A percentile compares a stretch with the other conserved stretches of the same genome.
phyloP scores from a whole-genome alignment of 192 early-diverging fungal genomes.

The Podila epicladia region DNA sequence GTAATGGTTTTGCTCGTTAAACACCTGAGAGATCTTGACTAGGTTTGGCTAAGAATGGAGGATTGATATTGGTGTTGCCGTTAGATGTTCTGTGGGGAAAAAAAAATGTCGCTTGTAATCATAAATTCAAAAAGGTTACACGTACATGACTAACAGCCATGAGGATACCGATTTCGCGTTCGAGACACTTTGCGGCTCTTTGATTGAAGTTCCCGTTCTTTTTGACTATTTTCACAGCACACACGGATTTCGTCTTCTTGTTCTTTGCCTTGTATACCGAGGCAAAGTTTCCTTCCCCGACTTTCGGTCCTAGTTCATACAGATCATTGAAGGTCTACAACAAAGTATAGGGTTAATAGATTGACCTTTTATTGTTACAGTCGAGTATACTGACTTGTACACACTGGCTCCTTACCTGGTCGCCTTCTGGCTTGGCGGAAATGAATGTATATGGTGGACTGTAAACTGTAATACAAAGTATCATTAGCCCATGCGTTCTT shows the following conservation, averaged over 20 bases:
- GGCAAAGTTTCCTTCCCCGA: constrained; percentile 68
- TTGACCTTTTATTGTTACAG: not conserved
- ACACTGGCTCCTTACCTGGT: constrained; percentile 5
- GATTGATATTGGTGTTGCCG: constrained; percentile 37
- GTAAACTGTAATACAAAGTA: too few relatives aligned
- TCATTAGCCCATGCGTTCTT: too few relatives aligned
- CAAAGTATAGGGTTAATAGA: not conserved
- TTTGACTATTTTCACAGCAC: constrained; percentile 80
- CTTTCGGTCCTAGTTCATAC: constrained; percentile 26
- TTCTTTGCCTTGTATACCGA: constrained; percentile 68
- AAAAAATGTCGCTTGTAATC: not conserved
- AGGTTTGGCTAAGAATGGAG: constrained; percentile 16
- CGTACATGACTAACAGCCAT: constrained; percentile 68
- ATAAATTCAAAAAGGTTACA: not conserved
- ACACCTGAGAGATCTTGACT: constrained; percentile 35
- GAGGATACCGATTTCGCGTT: constrained; percentile 74
- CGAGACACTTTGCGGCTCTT: constrained; percentile 67
- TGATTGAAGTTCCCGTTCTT: constrained; percentile 75
- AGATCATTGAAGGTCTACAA: constrained; percentile 41
- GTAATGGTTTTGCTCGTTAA: constrained; percentile 18
- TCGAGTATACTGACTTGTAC: not conserved
- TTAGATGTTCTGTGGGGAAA: not conserved
- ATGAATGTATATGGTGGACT: constrained; percentile 8
- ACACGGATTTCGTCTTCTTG: constrained; percentile 59
- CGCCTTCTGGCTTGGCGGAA: constrained; percentile 32